Conservation (phyloP, 1,139 yeast genomes). For the Taphrina deformans region DNA sequence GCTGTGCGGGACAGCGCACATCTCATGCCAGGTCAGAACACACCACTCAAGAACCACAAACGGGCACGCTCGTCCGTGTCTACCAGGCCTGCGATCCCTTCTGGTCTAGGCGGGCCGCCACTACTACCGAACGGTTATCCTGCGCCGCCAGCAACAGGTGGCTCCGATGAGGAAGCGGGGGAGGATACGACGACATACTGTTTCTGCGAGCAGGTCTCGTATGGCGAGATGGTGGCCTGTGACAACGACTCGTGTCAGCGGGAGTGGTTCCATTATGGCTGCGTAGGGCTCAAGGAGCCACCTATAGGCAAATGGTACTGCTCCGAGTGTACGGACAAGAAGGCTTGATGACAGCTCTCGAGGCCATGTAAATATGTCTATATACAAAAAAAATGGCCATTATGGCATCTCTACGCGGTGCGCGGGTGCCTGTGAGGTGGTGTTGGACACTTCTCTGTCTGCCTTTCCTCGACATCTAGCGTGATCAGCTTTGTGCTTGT, state of each 20-base stretch:
- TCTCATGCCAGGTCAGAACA: conserved; percentile 30
- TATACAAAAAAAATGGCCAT: background rate
- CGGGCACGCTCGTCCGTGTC: conserved; percentile 32
- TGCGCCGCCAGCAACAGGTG: conserved; percentile 33
- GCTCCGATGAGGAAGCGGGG: conserved; percentile 55
- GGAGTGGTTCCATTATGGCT: conserved; percentile 81
- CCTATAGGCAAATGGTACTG: conserved; percentile 51
- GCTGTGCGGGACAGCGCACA: conserved; percentile 45
- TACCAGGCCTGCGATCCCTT: conserved; percentile 23
- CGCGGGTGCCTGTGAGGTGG: too few species aligned
- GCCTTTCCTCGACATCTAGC: background rate
- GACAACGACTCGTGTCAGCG: conserved; percentile 76
- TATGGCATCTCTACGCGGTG: too few species aligned
- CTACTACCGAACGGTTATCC: conserved; percentile 30
- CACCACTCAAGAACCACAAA: conserved; percentile 32
- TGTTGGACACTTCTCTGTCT: background rate
- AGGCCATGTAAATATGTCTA: background rate
- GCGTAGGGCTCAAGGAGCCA: conserved; percentile 67
- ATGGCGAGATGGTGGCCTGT: conserved; percentile 91
- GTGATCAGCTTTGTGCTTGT: background rate
- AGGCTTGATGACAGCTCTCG: background rate
- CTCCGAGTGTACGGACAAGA: conserved; percentile 40
- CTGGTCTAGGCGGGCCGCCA: conserved; percentile 28
- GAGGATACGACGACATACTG: conserved; percentile 56
- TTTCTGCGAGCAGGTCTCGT: conserved; percentile 79